Base-by-base conservation (phyloP, 345 rosid genomes). In the Camelina hispida region DNA sequence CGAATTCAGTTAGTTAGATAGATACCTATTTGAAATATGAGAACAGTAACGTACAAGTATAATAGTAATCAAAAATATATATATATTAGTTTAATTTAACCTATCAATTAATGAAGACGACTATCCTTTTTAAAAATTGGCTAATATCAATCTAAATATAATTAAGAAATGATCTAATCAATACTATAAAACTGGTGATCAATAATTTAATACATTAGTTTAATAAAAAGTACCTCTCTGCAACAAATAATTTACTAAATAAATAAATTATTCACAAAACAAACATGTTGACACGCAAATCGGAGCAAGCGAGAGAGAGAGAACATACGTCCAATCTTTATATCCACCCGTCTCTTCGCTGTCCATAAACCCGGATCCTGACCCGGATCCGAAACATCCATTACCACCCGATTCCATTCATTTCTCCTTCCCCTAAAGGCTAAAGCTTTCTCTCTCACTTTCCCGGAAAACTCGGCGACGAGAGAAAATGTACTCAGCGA, bases 401-500 rank as follows among this genome's bases (percentile, higher is more conserved):
- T 30, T 30, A 77, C 61, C 80, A 69, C 67, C 74, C 69, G 14
- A 61, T 23, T 46, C 22, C 42, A 13, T 18, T 56, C 30, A 28
- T 28, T 28, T 28, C 30, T 34, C 9, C 9, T 9, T 37, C 59
- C 66, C n/a, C 18, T 43, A 3, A 6, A 53, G 67, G 12, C 18
- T 43, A 3, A 6, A 53, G 67, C 35, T 40, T 65, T 64, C 76
- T 76, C 76, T 76, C 82, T 87, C 43, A 85, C 86, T 60, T 81
- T 80, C 38, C 66, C 79, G 52, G 53, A 7, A 69, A 56, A n/a
- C 50, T 35, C 73, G 53, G 84, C 77, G 50, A 42, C 66, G 23
- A 20, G 5, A 59, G 2, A 22, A 65, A 85, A 91, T 91, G 97
- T 89, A 84, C 90, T 81, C 93, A 25, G 88, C 93, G 30, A 79